Base-by-base conservation (phyloP, 2,329 filamentous ascomycete genomes). In the Fusarium sp. region DNA sequence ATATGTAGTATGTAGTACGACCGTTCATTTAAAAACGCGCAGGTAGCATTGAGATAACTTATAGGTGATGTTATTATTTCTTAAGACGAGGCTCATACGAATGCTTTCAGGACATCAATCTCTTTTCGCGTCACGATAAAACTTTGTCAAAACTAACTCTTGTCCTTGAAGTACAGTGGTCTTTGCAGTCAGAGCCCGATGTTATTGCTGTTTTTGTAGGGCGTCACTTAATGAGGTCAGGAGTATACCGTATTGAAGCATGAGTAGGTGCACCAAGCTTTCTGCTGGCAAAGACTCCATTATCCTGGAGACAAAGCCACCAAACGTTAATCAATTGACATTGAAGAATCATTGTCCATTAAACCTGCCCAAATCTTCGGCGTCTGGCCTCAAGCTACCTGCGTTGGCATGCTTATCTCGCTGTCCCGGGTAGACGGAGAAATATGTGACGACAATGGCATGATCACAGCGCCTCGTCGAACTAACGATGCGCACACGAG, bases 1-100 rank as follows among this genome's bases (percentile, higher is more conserved):
- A 10, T 4, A 11, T 5, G 11, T 5, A 3, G 2, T 4, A 11
- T 5, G 11, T 5, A 3, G 2, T 10, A 10, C 2, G 29, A 5
- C 15, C 5, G 5, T 49, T 14, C 11, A 19, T 19, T 49, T 5
- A 7, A 14, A 8, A 18, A 14, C 10, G 16, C 8, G 4, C 8
- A 23, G 21, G 11, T 1, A 19, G 16, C 21, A 14, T 12, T 18
- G 3, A 12, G 4, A 12, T 5, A 10, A 10, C 9, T 12, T 3
- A n/a, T 31, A 16, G 15, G 21, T 31, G 8, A 49, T 23, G 6
- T 10, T 19, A 23, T 7, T 2, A 3, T 33, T 7, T 14, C 16
- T 14, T 2, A 16, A 29, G 6, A 23, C 3, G 45, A 25, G 18
- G 42, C 12, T 25, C 11, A 19, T 19, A 44, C 16, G 23, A 5